A percentile compares a stretch with the other conserved stretches of the same genome.
Evolutionary conservation across 495 filamentous ascomycete genomes (phyloP).

Genomic region (Daldinia childiae): DNA sequence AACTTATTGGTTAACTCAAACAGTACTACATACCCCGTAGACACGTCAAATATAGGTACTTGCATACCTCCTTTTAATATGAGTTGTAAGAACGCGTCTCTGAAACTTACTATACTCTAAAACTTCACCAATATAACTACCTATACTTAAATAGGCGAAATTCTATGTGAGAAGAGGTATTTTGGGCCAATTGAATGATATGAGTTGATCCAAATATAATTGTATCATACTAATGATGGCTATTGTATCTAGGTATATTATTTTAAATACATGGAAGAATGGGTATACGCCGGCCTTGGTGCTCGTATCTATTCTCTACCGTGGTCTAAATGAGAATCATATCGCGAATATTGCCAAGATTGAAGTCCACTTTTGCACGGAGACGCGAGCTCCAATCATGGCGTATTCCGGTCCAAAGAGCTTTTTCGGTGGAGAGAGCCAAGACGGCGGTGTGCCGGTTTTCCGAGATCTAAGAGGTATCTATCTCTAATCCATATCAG

Average conservation of each 20-base stretch:
- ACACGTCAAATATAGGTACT: not conserved
- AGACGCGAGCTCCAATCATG: constrained; percentile 37
- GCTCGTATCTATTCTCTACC: not conserved
- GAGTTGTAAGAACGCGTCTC: not conserved
- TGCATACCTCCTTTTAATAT: not conserved
- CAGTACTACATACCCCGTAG: too few relatives aligned
- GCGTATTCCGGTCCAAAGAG: constrained; percentile 32
- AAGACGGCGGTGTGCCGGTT: constrained; percentile 42
- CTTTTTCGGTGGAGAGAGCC: constrained; percentile 42
- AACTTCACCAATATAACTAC: not conserved
- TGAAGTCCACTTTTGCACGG: constrained; percentile 21
- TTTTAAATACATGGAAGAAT: not conserved
- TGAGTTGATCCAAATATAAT: not conserved
- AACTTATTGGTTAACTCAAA: not conserved
- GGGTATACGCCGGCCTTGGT: not conserved
- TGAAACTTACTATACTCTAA: not conserved
- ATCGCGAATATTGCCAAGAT: constrained; percentile 37
- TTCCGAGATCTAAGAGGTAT: constrained; percentile 27
- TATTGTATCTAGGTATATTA: not conserved
- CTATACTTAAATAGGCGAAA: not conserved
- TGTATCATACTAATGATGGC: not conserved
- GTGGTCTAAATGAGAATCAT: constrained; percentile 16
- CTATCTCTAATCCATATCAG: not conserved
- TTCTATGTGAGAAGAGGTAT: not conserved
- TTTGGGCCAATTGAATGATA: not conserved